Base-by-base conservation (phyloP, 345 rosid genomes). In the Murraya koenigii region DNA sequence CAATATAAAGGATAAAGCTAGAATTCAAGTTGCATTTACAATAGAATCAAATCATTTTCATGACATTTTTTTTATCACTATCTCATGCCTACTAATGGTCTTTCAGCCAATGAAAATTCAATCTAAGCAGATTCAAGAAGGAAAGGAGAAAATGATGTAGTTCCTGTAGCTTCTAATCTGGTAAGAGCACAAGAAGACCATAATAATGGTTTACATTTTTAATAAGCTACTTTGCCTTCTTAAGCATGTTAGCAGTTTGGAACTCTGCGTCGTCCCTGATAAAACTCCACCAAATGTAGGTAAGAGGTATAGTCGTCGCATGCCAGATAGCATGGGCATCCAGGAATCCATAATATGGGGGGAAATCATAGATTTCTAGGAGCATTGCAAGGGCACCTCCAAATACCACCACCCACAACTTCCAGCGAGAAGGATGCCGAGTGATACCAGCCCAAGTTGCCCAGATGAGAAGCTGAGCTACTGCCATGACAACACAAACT, bases 311-410 rank as follows among this genome's bases (percentile, higher is more conserved):
- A 13, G 93, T 87, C 2, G 85, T 78, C 0, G 92, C 91, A 54
- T 90, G 97, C 97, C 97, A 90, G 38, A 92, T 77, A 7, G 97
- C 89, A 60, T 90, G 97, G 28, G 94, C 89, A 85, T 92, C 97
- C 17, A 90, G 75, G 66, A 80, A 88, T 65, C 94, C 94, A 36
- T 80, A 66, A 70, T 82, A 84, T 13, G 97, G 94, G 35, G 93
- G 97, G 81, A 92, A 92, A 72, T 92, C 97, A 41, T 86, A 92
- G 65, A 89, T 88, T 84, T 92, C 97, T 41, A 92, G 66, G 59
- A 92, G 93, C 94, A 89, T 84, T 19, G 90, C 89, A 41, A 92
- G 81, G 30, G 85, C 92, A 22, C 91, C 93, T 66, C 87, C 93
- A 20, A 86, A 58, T 61, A 87, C 91, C 68, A 89, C 92, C 71